Percentiles rank a stretch among this genome's conserved stretches.
phyloP scores from a whole-genome alignment of 1,284 basidiomycete species.

The Puccinia coronata region DNA sequence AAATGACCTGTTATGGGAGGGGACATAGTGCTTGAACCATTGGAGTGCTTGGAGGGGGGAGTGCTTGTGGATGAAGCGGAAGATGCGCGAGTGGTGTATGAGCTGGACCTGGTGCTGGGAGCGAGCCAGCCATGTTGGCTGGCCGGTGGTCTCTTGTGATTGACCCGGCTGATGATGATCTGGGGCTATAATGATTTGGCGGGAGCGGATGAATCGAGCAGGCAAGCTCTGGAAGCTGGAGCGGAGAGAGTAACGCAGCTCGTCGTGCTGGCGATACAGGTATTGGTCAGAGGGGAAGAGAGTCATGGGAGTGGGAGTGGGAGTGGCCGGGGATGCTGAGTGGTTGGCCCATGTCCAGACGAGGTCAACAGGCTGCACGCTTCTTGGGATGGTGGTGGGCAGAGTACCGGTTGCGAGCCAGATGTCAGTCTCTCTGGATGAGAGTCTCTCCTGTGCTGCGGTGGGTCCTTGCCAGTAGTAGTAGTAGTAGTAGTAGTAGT shows the following conservation, averaged over 20 bases:
- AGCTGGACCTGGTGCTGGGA: not conserved
- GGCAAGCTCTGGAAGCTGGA: not conserved
- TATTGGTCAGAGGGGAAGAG: not conserved
- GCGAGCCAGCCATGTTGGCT: not conserved
- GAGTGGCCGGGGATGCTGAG: too few relatives aligned
- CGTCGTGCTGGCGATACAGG: conserved; percentile 40
- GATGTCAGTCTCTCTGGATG: too few relatives aligned
- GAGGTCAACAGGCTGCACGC: conserved; percentile 18
- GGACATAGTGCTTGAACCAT: too few relatives aligned
- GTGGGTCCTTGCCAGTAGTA: too few relatives aligned
- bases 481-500: too few relatives aligned
- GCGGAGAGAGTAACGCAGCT: conserved; percentile 22
- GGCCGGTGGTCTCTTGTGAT: too few relatives aligned
- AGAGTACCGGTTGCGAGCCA: too few relatives aligned
- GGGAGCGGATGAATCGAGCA: not conserved
- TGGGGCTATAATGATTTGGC: conserved; percentile 7
- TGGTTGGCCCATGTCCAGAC: conserved; percentile 44
- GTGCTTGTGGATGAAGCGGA: not conserved
- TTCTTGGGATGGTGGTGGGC: not conserved
- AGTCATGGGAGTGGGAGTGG: too few relatives aligned
- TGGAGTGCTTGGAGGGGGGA: too few relatives aligned
- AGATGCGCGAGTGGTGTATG: conserved; percentile 11
- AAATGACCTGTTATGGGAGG: conserved; percentile 24
- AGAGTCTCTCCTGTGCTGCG: too few relatives aligned
- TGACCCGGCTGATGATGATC: not conserved